Conservation (phyloP, 176 grass and related monocot species). For the Hordeum marinum region DNA sequence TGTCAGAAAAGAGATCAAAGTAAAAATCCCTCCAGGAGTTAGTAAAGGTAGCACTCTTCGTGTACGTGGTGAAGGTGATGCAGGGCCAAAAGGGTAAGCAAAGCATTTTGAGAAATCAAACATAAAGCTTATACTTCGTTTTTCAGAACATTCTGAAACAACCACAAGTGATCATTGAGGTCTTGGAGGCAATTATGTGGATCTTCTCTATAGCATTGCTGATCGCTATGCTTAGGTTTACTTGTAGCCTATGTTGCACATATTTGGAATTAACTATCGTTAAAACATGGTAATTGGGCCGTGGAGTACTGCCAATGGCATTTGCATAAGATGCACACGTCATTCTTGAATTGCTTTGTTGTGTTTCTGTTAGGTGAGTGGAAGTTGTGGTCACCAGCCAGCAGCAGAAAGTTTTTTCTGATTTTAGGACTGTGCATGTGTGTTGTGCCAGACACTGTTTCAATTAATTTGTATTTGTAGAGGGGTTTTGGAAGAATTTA, state of each 20-base stretch:
- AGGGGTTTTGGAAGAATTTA: background rate
- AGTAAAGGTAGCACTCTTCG: constrained; percentile 99
- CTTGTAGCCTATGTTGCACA: background rate
- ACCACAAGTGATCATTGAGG: constrained; percentile 4
- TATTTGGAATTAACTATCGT: background rate
- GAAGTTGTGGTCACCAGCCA: background rate
- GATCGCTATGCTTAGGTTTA: background rate
- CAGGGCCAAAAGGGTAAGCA: constrained; percentile 91
- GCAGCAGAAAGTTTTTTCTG: background rate
- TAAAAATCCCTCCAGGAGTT: constrained; percentile 92
- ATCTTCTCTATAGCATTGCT: background rate
- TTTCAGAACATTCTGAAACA: background rate
- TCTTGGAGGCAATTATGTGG: constrained; percentile 6
- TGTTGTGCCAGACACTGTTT: background rate
- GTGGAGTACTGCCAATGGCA: background rate
- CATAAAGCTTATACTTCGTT: constrained; percentile 1
- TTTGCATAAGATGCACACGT: background rate
- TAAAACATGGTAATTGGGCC: background rate
- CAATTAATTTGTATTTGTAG: background rate
- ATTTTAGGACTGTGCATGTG: background rate
- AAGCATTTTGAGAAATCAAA: constrained; percentile 24
- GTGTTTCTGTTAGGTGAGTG: background rate
- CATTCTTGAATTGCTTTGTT: background rate
- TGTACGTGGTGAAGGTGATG: constrained; percentile 97
- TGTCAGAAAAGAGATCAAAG: constrained; percentile 94